Base-by-base conservation (phyloP, 2,329 filamentous ascomycete genomes). In the Xylariaceae sp. region DNA sequence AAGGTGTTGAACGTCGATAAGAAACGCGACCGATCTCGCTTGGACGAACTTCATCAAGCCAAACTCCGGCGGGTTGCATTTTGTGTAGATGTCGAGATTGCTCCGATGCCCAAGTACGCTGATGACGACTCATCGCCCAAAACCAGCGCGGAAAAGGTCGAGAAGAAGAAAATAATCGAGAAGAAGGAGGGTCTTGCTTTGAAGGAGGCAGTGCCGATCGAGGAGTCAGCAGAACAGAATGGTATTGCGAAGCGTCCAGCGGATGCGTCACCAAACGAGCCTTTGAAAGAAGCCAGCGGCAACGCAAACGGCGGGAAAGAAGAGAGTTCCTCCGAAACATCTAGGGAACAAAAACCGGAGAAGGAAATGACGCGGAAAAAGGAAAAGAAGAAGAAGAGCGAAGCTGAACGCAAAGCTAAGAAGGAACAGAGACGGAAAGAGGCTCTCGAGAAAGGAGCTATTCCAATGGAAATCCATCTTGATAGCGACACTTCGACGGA, bases 71-170 rank as follows among this genome's bases (percentile, higher is more conserved):
- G 90, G 46, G 94, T 99, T 0, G 88, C 92, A 0, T 99, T 99
- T 64, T 96, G 89, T 60, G 94, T 99, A 2, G 94, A 99, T 63
- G 91, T 99, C 5, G 94, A 99, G 68, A 95, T 99, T 63, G 92
- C 92, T 3, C 89, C 90, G 0, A 84, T 89, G 63, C 89, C 91
- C 19, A 85, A 82, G 59, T 94, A 95, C 59, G 71, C 75, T 12
- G 88, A 94, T 3, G 75, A 75, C 14, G 78, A 79, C 6, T 68
- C 77, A 47, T 62, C 68, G n/a, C 70, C 72, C 39, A 79, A 80
- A 49, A 70, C 69, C 49, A 66, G 69, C 44, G 72, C 71, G 39
- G 78, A 77, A 52, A 80, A 79, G 62, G 78, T 76, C 52, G 74
- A 81, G 18, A 88, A 85, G 63, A 82, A 80, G 50, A 86, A 80